phyloP scores from a whole-genome alignment of 495 filamentous ascomycete genomes.

The Cryomyces antarcticus region DNA sequence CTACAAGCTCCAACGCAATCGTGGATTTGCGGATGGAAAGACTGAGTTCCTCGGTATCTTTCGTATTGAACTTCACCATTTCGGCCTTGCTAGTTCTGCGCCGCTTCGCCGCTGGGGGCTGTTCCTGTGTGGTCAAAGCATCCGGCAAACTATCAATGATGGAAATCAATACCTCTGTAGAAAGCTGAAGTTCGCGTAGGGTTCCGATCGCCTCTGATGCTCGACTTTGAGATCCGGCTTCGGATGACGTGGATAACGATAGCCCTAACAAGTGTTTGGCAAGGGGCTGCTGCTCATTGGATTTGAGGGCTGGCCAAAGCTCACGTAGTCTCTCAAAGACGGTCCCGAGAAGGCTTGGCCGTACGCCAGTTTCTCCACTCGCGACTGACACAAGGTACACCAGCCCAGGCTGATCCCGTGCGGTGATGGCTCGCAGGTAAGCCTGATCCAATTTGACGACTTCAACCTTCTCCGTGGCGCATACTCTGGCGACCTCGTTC shows the following conservation, averaged over 20 bases:
- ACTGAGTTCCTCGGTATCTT: constrained; percentile 33
- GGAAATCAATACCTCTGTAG: constrained; percentile 44
- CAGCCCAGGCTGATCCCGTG: constrained; percentile 48
- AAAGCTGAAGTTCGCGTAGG: constrained; percentile 43
- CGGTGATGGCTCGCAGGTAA: constrained; percentile 37
- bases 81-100: constrained; percentile 53
- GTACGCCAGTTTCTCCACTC: constrained; percentile 2
- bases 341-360: constrained; percentile 30
- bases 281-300: constrained; percentile 34
- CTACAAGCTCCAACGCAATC: constrained; percentile 73
- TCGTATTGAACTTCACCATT: constrained; percentile 22
- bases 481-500: constrained; percentile 23
- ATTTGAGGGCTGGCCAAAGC: constrained; percentile 51
- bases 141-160: constrained; percentile 51
- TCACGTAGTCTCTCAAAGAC: constrained; percentile 42
- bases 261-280: constrained; percentile 41
- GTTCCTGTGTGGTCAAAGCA: constrained; percentile 39
- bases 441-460: constrained; percentile 34
- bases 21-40: constrained; percentile 52
- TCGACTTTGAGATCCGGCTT: constrained; percentile 10
- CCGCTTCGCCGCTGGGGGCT: constrained; percentile 48
- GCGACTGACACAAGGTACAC: constrained; percentile 30
- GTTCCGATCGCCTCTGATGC: constrained; percentile 41
- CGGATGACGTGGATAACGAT: constrained; percentile 14
- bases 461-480: constrained; percentile 39